These are phyloP conservation scores for Vicia sativa DNA, from an alignment of 306 rosid species.

Conservation along the genomic window DNA sequence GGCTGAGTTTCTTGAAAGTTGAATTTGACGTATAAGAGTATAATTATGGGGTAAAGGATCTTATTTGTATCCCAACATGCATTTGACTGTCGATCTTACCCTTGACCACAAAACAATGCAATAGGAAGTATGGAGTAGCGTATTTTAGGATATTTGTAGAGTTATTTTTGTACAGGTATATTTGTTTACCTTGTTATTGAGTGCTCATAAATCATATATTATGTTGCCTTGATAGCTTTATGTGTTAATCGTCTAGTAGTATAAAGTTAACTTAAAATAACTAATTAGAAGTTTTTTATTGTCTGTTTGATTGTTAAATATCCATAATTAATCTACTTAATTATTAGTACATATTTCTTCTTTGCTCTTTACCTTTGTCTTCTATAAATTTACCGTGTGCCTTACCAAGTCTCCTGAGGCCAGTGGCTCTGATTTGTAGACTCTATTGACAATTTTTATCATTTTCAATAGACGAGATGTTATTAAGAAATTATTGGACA, in stretches of 20 bases:
- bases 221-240: constrained; percentile 4
- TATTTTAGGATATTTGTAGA: not conserved
- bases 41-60: not conserved
- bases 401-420: constrained; percentile 1
- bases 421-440: not conserved
- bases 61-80: not conserved
- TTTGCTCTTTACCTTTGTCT: not conserved
- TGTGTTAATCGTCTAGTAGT: not conserved
- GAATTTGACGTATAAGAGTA: not conserved
- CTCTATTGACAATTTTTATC: constrained; percentile 3
- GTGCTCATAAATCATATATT: constrained; percentile 19
- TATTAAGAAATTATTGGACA: not conserved
- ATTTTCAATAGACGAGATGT: not conserved
- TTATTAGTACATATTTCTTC: not conserved
- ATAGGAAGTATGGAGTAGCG: not conserved
- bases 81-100: not conserved
- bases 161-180: not conserved
- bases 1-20: constrained; percentile 13
- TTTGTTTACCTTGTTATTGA: constrained; percentile 1
- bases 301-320: not conserved
- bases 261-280: not conserved
- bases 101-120: not conserved
- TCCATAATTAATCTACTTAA: not conserved
- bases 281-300: constrained; percentile 7
- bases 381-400: not conserved